Evolutionary conservation across 1,284 basidiomycete species (phyloP).

Genomic region (Testicularia cyperi): DNA sequence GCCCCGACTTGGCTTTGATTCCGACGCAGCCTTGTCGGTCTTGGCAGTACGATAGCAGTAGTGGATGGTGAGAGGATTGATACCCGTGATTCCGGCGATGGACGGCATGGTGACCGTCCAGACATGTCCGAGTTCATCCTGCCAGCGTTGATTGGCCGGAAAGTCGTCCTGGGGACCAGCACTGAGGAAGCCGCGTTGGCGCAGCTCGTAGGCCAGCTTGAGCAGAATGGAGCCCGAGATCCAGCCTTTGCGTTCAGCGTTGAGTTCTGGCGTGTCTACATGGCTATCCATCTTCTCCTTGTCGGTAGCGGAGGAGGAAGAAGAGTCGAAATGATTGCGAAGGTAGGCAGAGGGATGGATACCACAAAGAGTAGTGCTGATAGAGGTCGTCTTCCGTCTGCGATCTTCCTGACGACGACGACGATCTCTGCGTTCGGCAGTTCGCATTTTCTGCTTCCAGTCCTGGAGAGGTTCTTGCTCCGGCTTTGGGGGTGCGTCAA

Average conservation of each 20-base stretch:
- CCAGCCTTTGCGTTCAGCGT: slow-evolving; percentile 18
- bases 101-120: slow-evolving; percentile 69
- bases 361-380: too few relatives aligned
- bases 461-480: too few relatives aligned
- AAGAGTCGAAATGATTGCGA: slow-evolving; percentile 16
- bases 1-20: too few relatives aligned
- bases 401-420: slow-evolving; percentile 17
- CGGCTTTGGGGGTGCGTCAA: too few relatives aligned
- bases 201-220: slow-evolving; percentile 46
- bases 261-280: not conserved
- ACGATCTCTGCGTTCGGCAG: slow-evolving; percentile 16
- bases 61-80: slow-evolving; percentile 75
- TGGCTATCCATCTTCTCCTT: not conserved
- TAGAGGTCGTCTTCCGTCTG: too few relatives aligned
- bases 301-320: not conserved
- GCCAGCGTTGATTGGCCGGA: slow-evolving; percentile 3
- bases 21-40: not conserved
- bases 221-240: slow-evolving; percentile 34
- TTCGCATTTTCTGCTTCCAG: slow-evolving; percentile 23
- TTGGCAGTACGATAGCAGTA: slow-evolving; percentile 66
- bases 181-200: slow-evolving; percentile 13
- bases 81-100: slow-evolving; percentile 70
- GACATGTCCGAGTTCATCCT: slow-evolving; percentile 24
- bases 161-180: slow-evolving; percentile 35
- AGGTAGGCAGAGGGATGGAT: slow-evolving; percentile 20